Percentiles rank a stretch among this genome's conserved stretches.
Conservation (phyloP, 1,284 basidiomycete genomes). For the Trametes sp. region DNA sequence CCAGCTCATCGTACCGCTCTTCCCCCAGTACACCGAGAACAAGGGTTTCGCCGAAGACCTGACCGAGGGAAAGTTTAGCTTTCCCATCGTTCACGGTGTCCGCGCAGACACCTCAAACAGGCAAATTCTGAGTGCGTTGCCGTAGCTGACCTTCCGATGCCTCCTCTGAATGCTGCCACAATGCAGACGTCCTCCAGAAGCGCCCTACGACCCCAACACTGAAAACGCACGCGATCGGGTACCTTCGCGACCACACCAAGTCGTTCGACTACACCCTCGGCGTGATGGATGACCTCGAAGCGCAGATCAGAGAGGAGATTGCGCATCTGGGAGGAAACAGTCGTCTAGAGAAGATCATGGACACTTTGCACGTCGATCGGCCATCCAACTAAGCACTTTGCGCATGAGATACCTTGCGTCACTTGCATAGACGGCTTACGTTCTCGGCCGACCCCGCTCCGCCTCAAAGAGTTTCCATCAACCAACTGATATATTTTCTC, state of each 20-base stretch:
- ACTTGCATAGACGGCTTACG: too few relatives aligned
- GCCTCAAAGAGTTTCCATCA: too few relatives aligned
- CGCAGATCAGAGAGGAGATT: conserved; percentile 63
- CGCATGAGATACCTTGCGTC: too few relatives aligned
- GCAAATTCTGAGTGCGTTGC: conserved; percentile 84
- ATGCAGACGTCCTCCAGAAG: conserved; percentile 86
- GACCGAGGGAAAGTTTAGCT: conserved; percentile 96
- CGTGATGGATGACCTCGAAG: conserved; percentile 65
- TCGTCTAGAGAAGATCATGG: conserved; percentile 54
- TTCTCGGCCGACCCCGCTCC: too few relatives aligned
- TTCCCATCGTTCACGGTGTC: conserved; percentile 92
- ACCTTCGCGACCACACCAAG: conserved; percentile 73
- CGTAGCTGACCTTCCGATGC: too few relatives aligned
- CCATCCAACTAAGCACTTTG: neutral
- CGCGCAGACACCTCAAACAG: conserved; percentile 77
- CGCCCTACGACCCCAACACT: conserved; percentile 81
- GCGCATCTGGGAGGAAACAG: conserved; percentile 65
- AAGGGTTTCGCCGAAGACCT: conserved; percentile 97
- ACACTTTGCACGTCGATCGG: conserved; percentile 46
- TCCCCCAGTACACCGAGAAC: conserved; percentile 80
- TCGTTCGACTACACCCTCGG: conserved; percentile 79
- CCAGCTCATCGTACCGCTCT: neutral
- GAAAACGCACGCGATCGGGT: conserved; percentile 82
- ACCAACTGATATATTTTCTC: too few relatives aligned
- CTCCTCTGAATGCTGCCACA: too few relatives aligned